phyloP scores from a whole-genome alignment of 768 basidiomycete genomes.

The Jaapia argillacea region DNA sequence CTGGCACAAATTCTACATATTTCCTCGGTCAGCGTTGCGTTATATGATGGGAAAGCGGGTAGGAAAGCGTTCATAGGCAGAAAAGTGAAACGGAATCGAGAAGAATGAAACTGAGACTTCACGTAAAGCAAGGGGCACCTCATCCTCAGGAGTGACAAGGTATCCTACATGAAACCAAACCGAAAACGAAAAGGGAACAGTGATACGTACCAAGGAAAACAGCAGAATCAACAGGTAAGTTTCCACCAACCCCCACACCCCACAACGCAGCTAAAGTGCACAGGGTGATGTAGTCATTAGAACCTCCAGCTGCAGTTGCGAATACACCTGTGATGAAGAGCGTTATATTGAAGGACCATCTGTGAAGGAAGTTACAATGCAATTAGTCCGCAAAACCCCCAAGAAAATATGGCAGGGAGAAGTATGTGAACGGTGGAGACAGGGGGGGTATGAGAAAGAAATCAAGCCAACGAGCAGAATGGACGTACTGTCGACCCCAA shows the following conservation, averaged over 20 bases:
- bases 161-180: not conserved
- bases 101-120: no score
- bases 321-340: slow-evolving; percentile 60
- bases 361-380: slow-evolving; percentile 10
- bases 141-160: not conserved
- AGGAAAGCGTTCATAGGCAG: no score
- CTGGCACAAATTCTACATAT: slow-evolving; percentile 54
- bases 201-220: slow-evolving; percentile 53
- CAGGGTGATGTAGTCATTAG: slow-evolving; percentile 40
- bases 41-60: not conserved
- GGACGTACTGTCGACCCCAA: slow-evolving; percentile 53
- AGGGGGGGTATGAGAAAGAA: not conserved
- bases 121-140: no score
- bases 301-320: slow-evolving; percentile 50
- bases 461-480: not conserved
- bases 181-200: not conserved
- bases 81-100: no score
- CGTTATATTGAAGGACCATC: slow-evolving; percentile 63
- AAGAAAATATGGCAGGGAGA: not conserved
- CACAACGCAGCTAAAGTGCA: slow-evolving; percentile 44
- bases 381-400: not conserved
- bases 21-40: not conserved
- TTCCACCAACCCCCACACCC: slow-evolving; percentile 66
- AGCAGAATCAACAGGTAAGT: slow-evolving; percentile 66
- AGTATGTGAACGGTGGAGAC: no score